Base-by-base conservation (phyloP, 495 filamentous ascomycete genomes). In the Xylaria venustula region DNA sequence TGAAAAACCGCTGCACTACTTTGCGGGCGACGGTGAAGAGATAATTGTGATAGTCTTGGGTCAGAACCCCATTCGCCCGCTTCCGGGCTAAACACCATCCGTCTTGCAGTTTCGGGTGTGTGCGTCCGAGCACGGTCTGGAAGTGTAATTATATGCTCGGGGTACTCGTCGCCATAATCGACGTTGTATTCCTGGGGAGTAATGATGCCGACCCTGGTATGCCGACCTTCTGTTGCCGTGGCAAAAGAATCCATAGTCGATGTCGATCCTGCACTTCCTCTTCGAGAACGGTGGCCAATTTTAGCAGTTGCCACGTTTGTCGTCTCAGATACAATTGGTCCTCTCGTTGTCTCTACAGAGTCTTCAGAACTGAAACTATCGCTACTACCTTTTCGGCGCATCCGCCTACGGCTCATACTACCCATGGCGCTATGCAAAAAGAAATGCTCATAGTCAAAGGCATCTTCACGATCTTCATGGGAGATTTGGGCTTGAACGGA, bases 401-500 rank as follows among this genome's bases (percentile, higher is more conserved):
- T 64, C 46, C 74, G 61, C 63, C 75, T 72, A 59, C 75, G 74
- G 60, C 76, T 79, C 65, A 88, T 77, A 47, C 81, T 89, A n/a
- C 91, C 90, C 81, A 96, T 84, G 15, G 90, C 90, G 66, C 89
- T 92, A 69, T 96, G 92, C 11, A 97, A 81, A 73, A 96, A 96
- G 74, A 96, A 95, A 67, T 95, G 85, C 68, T 98, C 91, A 64
- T 98, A 98, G 70, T 97, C 94, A 71, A 98, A 98, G 7, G 94
- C 94, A 70, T 98, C 94, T 64, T 93, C 88, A 15, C 94, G 90
- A 72, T 98, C 93, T 76, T 98, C 94, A 67, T 98, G 94, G 4
- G 81, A 84, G 12, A 85, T 68, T 32, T 74, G 77, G 37, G 75
- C 74, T 54, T 80, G 75, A 25, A 80, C 62, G 3, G 81, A 72